These are phyloP conservation scores for Polytolypa hystricis DNA, from an alignment of 2,329 filamentous ascomycete genomes.

Conservation along the genomic window DNA sequence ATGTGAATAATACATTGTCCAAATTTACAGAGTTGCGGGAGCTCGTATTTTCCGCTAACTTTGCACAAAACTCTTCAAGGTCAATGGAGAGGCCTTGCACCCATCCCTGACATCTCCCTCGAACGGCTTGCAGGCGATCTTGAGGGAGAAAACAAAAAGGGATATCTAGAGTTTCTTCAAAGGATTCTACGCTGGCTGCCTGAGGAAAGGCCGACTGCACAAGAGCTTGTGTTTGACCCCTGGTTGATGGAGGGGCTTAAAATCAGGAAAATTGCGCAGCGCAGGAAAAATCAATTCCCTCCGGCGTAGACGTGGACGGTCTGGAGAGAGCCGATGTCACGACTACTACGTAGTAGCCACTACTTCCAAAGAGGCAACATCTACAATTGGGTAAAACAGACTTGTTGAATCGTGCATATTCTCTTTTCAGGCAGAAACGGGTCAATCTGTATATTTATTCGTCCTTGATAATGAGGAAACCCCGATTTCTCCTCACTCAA, in stretches of 20 bases:
- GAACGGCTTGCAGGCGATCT: neutral
- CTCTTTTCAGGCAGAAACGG: too few relatives aligned
- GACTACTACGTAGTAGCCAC: too few relatives aligned
- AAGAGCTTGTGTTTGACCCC: conserved; percentile 4
- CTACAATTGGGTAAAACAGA: too few relatives aligned
- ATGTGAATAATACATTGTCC: conserved; percentile 1
- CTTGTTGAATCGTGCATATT: too few relatives aligned
- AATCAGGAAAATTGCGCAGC: too few relatives aligned
- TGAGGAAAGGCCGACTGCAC: conserved; percentile 3
- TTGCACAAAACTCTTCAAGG: conserved; percentile 1
- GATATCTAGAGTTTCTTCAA: conserved; percentile 1
- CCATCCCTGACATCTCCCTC: conserved; percentile 2
- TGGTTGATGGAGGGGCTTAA: conserved; percentile 5
- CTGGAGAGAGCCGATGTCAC: too few relatives aligned
- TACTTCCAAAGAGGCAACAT: too few relatives aligned
- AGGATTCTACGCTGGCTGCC: conserved; percentile 1
- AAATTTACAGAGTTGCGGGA: neutral
- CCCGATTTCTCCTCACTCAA: too few relatives aligned
- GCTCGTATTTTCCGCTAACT: conserved; percentile 1
- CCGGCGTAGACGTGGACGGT: too few relatives aligned
- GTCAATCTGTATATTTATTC: too few relatives aligned
- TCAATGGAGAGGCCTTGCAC: neutral
- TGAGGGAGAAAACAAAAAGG: conserved; percentile 2
- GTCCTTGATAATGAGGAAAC: too few relatives aligned
- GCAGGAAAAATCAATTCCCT: too few relatives aligned